These are phyloP conservation scores for Limonium bicolor DNA, from an alignment of 148 eudicot genomes.

Conservation along the genomic window DNA sequence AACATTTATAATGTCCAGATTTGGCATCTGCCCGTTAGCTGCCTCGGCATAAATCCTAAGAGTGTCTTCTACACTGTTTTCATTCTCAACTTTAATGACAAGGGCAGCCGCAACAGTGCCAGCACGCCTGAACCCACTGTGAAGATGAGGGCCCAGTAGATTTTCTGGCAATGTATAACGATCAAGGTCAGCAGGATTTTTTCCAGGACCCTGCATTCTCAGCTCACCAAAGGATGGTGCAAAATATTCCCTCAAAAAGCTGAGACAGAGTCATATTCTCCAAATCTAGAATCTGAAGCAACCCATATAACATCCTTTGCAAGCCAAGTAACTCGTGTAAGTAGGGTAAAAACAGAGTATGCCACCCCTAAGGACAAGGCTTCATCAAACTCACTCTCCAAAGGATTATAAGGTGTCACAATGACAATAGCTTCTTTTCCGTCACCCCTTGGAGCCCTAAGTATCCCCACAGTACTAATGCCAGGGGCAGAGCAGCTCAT, in stretches of 20 bases:
- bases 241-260: constrained; percentile 73
- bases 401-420: constrained; percentile 86
- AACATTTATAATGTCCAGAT: constrained; percentile 85
- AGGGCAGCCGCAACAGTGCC: constrained; percentile 99
- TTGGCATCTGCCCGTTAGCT: constrained; percentile 98
- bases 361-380: constrained; percentile 69
- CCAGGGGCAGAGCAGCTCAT: constrained; percentile 37
- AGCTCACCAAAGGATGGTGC: constrained; percentile 41
- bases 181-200: constrained; percentile 20
- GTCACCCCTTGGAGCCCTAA: constrained; percentile 96
- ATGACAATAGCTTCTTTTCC: constrained; percentile 93
- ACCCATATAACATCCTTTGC: constrained; percentile 98
- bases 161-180: constrained; percentile 9
- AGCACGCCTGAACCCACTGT: constrained; percentile 57
- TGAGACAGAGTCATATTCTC: constrained; percentile 72
- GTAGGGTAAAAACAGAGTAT: constrained; percentile 63
- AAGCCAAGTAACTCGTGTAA: constrained; percentile 74
- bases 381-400: constrained; percentile 32
- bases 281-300: constrained; percentile 85
- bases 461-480: constrained; percentile 64
- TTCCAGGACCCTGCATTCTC: constrained; percentile 12
- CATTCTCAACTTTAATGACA: constrained; percentile 63
- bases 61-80: constrained; percentile 29
- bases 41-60: constrained; percentile 87
- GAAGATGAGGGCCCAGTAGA: constrained; percentile 12